Evolutionary conservation across 352 stramenopile species (phyloP).

Genomic region (Blastocystis sp.): DNA sequence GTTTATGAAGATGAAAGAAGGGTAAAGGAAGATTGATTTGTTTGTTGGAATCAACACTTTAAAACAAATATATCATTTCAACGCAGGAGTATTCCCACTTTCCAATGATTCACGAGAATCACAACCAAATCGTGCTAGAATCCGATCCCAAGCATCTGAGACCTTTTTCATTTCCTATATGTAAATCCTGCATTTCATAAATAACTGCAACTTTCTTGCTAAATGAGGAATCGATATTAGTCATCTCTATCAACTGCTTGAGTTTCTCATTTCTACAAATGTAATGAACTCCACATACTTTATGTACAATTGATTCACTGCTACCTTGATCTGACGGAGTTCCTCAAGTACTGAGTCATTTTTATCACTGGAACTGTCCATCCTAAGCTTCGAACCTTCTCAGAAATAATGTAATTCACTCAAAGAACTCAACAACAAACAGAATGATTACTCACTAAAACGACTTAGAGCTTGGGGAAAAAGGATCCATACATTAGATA

Average conservation of each 20-base stretch:
- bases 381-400: neutral
- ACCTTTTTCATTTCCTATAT: constrained; percentile 24
- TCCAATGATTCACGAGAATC: neutral
- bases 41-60: constrained; percentile 29
- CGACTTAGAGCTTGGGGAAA: constrained; percentile 45
- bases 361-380: neutral
- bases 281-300: neutral
- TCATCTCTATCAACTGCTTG: neutral
- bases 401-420: neutral
- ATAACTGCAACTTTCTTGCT: neutral
- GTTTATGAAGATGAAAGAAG: neutral
- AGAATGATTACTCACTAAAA: neutral
- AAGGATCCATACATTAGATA: constrained; percentile 70
- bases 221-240: neutral
- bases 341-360: neutral
- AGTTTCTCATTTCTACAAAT: neutral
- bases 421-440: constrained; percentile 1
- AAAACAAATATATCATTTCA: neutral
- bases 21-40: constrained; percentile 5
- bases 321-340: constrained; percentile 2
- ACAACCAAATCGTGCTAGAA: constrained; percentile 48
- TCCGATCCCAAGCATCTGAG: constrained; percentile 18
- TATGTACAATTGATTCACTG: neutral
- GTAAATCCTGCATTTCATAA: neutral
- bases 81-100: no score